Evolutionary conservation across 495 filamentous ascomycete species (phyloP), one percentile per base, ranked within the genome.

Genomic region (Penicillium salamii): DNA sequence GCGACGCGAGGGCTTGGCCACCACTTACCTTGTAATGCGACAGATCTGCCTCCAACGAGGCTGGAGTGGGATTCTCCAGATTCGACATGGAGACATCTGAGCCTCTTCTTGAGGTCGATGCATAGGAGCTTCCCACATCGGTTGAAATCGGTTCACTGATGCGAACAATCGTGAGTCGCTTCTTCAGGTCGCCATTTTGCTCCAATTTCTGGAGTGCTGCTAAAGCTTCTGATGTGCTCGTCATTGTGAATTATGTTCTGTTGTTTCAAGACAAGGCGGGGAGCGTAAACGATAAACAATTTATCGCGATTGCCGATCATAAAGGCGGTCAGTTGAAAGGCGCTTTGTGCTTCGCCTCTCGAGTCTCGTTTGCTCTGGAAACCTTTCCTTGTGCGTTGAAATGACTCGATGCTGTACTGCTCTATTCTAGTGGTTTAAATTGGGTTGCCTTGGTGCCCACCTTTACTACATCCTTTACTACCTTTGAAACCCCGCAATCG

Each of bases 21-120:
- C 21, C 15, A 33, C 59, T 21, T 57, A 84, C 83, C 57, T 87
- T 87, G 69, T 96, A 96, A 66, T 96, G 91, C 42, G 79, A 74
- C n/a, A 96, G 74, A 65, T 96, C 91, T 21, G 88, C 88, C 52
- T 90, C 85, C 5, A 96, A 77, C 12, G 82, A 85, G 7, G 85
- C 81, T 1, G 90, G 88, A 13, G 85, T 89, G 0, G 85, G 80
- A 42, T 82, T 79, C 41, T 87, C 84, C 49, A 87, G 72, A 7
- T 81, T 76, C 20, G 58, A 62, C 5, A 62, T 13, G 0, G 88
- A 90, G 23, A 82, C 78, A 68, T 90, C 87, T 5, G 90, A 96
- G 47, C 74, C 78, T 52, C 85, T 77, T 39, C 78, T 79, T 7
- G 72, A 64, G 5, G 70, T 68, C 13, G 61, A 66, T 3, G 46